Conservation (phyloP, 1,139 yeast genomes). For the Diutina sp. region DNA sequence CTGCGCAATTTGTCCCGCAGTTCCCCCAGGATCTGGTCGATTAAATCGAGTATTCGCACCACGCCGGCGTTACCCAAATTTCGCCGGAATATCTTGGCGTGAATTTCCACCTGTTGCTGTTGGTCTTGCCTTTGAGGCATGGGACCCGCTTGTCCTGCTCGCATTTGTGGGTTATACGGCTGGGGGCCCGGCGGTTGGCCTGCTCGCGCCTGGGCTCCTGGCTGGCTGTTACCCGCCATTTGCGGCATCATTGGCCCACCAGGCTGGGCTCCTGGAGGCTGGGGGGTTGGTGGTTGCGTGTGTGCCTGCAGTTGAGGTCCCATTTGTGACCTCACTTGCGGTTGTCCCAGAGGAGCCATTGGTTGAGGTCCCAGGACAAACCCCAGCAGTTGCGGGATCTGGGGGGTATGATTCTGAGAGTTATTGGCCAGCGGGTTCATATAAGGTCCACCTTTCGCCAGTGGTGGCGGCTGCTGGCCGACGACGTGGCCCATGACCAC, state of each 20-base stretch:
- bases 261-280: not conserved
- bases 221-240: not conserved
- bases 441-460: not conserved
- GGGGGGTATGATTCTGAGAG: not conserved
- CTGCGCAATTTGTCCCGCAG: conserved; percentile 15
- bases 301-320: not conserved
- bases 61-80: conserved; percentile 35
- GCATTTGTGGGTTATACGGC: not conserved
- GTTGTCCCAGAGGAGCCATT: not conserved
- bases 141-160: not conserved
- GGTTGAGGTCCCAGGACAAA: not conserved
- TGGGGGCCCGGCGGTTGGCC: not conserved
- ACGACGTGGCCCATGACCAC: not conserved
- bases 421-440: not conserved
- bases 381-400: not conserved
- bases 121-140: not conserved
- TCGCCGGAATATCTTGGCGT: conserved; percentile 24
- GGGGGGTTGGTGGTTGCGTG: not conserved
- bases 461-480: not conserved
- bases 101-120: conserved; percentile 6
- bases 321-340: not conserved
- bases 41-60: conserved; percentile 15
- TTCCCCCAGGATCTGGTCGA: conserved; percentile 11
- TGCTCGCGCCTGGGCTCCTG: not conserved
- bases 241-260: not conserved